Conservation (phyloP, 805 yeast genomes). For the Saccharomyces cerevisiae region DNA sequence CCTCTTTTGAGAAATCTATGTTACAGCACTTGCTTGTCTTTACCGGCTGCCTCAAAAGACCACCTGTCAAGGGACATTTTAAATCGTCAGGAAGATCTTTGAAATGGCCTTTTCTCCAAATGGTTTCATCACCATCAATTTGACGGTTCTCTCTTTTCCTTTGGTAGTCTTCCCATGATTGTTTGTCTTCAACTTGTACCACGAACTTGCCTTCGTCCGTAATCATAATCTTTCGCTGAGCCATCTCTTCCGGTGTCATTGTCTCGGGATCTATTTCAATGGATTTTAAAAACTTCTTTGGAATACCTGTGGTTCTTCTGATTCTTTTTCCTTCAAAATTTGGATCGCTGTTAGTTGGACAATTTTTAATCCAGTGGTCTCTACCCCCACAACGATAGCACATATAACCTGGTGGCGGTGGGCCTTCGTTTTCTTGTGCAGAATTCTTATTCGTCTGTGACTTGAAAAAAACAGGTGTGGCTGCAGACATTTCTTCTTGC, state of each 20-base stretch:
- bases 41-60: slow-evolving; percentile 62
- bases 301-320: slow-evolving; percentile 94
- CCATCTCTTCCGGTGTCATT: slow-evolving; percentile 61
- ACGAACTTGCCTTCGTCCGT: slow-evolving; percentile 95
- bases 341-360: slow-evolving; percentile 91
- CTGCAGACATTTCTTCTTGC: slow-evolving; percentile 82
- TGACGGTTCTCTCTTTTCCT: slow-evolving; percentile 40
- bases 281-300: slow-evolving; percentile 81
- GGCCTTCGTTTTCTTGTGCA: slow-evolving; percentile 41
- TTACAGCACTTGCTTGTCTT: slow-evolving; percentile 73
- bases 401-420: slow-evolving; percentile 91
- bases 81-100: slow-evolving; percentile 45
- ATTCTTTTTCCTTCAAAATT: slow-evolving; percentile 88
- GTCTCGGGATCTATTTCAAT: slow-evolving; percentile 42
- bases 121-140: slow-evolving; percentile 35
- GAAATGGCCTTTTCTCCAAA: slow-evolving; percentile 39
- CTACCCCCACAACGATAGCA: slow-evolving; percentile 95
- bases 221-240: slow-evolving; percentile 59
- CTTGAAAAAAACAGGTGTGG: slow-evolving; percentile 62
- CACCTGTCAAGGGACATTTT: slow-evolving; percentile 62
- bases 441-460: slow-evolving; percentile 24
- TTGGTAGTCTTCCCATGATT: slow-evolving; percentile 84
- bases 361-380: slow-evolving; percentile 92
- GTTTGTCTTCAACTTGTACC: slow-evolving; percentile 87
- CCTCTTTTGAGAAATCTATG: slow-evolving; percentile 46